Conservation (phyloP, 78 protist genomes). For the Isochrysis galbana region DNA sequence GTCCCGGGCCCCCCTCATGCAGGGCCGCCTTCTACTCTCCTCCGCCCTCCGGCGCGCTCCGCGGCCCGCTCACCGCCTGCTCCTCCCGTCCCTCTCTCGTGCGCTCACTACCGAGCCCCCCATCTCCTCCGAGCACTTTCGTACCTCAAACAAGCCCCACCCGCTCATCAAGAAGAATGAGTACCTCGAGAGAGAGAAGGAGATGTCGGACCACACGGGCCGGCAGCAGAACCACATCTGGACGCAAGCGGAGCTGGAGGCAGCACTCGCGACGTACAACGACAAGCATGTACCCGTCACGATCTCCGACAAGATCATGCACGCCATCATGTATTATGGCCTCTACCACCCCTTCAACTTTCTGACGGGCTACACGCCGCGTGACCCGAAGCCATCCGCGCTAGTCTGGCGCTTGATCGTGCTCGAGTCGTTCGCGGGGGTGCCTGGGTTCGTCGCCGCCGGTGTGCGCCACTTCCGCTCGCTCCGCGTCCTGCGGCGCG, state of each 20-base stretch:
- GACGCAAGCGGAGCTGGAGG: not conserved
- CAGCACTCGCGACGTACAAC: not conserved
- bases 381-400: not conserved
- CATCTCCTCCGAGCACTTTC: not conserved
- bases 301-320: not conserved
- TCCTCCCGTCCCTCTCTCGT: not conserved
- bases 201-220: not conserved
- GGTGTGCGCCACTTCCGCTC: conserved; percentile 79
- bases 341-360: not conserved
- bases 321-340: not conserved
- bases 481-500: conserved; percentile 72
- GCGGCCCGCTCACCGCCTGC: not conserved
- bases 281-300: not conserved
- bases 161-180: not conserved
- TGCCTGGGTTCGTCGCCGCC: conserved; percentile 83
- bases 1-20: no score
- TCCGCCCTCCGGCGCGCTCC: no score
- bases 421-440: conserved; percentile 76
- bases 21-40: no score
- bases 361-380: not conserved
- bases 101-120: not conserved
- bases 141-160: not conserved
- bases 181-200: not conserved
- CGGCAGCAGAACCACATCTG: conserved; percentile 43
- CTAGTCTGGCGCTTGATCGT: conserved; percentile 28